phyloP scores from a whole-genome alignment of 176 grass and related monocot species.

The Oryza rufipogon region DNA sequence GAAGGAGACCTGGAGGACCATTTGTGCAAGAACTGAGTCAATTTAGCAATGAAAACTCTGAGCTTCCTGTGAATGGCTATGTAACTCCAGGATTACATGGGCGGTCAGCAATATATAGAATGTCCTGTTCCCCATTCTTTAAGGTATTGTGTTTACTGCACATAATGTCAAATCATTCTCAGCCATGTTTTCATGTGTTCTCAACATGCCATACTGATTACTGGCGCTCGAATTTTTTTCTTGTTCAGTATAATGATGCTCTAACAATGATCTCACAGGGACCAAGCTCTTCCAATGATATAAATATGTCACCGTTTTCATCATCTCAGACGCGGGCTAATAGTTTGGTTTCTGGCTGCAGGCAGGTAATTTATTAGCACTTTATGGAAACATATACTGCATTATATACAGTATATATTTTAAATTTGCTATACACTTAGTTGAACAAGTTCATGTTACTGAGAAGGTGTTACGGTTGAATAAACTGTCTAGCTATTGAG shows the following conservation, averaged over 20 bases:
- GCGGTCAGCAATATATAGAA: slow-evolving; percentile 64
- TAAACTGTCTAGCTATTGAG: background rate
- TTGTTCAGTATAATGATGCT: background rate
- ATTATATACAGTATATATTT: slow-evolving; percentile 11
- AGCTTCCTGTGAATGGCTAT: slow-evolving; percentile 56
- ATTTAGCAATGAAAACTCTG: slow-evolving; percentile 37
- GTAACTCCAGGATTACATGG: slow-evolving; percentile 47
- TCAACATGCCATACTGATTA: background rate
- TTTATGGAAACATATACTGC: background rate
- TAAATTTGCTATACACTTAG: slow-evolving; percentile 8
- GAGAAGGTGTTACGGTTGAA: slow-evolving; percentile 19
- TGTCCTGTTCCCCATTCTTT: slow-evolving; percentile 64
- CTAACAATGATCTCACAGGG: slow-evolving; percentile 40
- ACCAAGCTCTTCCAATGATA: slow-evolving; percentile 45
- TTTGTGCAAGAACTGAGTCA: slow-evolving; percentile 37
- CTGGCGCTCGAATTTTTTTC: background rate
- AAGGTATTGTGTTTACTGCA: slow-evolving; percentile 47
- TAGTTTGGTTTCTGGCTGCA: slow-evolving; percentile 44
- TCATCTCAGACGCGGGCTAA: slow-evolving; percentile 30
- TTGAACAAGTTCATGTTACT: slow-evolving; percentile 9
- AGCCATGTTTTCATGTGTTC: slow-evolving; percentile 7
- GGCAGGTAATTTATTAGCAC: slow-evolving; percentile 50
- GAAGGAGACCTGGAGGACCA: slow-evolving; percentile 28
- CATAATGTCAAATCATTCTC: background rate
- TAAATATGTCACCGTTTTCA: slow-evolving; percentile 37